phyloP scores from a whole-genome alignment of 352 stramenopile genomes.

The Pythium rishiriense region DNA sequence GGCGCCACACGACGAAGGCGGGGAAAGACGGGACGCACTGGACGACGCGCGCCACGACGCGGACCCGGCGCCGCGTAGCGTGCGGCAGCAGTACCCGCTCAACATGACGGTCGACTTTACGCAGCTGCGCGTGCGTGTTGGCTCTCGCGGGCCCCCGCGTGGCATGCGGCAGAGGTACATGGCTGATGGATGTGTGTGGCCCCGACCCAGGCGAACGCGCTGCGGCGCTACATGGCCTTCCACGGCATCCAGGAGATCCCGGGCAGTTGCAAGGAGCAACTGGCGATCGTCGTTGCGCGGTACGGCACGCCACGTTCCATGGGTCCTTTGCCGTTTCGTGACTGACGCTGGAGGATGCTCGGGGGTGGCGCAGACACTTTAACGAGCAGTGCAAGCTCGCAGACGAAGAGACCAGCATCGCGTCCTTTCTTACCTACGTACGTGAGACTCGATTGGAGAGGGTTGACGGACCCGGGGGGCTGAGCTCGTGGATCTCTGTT shows the following conservation, averaged over 20 bases:
- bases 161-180: neutral
- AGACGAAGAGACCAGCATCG: slow-evolving; percentile 64
- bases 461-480: no score
- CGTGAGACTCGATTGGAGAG: no score
- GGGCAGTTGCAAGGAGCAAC: slow-evolving; percentile 49
- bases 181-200: neutral
- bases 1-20: no score
- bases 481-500: neutral
- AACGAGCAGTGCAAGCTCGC: slow-evolving; percentile 58
- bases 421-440: slow-evolving; percentile 72
- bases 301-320: no score
- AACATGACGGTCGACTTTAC: slow-evolving; percentile 73
- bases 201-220: slow-evolving; percentile 37
- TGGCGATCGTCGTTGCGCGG: slow-evolving; percentile 67
- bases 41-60: slow-evolving; percentile 14
- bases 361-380: slow-evolving; percentile 55
- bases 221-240: slow-evolving; percentile 71
- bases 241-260: slow-evolving; percentile 53
- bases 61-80: slow-evolving; percentile 27
- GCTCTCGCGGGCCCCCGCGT: no score
- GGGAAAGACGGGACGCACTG: no score
- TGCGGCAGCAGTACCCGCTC: slow-evolving; percentile 54
- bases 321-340: no score
- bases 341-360: neutral
- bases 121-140: slow-evolving; percentile 47